Evolutionary conservation across 2,329 filamentous ascomycete species (phyloP).

Genomic region (Cercospora zeina): DNA sequence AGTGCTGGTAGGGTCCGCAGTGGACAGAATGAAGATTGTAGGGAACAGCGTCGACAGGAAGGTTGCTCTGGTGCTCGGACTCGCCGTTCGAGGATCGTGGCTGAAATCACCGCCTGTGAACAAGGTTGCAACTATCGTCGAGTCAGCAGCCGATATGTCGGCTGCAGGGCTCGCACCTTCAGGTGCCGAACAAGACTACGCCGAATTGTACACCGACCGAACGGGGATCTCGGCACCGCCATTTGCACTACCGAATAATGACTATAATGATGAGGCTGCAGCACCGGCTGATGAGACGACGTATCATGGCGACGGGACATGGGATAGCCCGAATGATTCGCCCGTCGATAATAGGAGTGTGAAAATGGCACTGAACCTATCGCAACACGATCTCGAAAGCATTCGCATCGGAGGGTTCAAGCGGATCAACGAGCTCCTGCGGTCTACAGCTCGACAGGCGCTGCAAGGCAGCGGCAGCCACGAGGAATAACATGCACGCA

Average conservation of each 20-base stretch:
- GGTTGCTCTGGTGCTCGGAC: conserved; percentile 65
- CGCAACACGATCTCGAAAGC: conserved; percentile 17
- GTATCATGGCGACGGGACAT: not conserved
- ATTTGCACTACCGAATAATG: not conserved
- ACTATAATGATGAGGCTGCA: not conserved
- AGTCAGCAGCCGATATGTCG: conserved; percentile 7
- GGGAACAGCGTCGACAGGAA: conserved; percentile 76
- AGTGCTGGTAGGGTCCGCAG: conserved; percentile 61
- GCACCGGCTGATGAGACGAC: conserved; percentile 1
- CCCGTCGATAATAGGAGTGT: conserved; percentile 26
- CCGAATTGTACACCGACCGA: conserved; percentile 1
- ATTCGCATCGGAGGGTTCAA: conserved; percentile 16
- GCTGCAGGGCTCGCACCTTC: conserved; percentile 15
- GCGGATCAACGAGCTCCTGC: conserved; percentile 7
- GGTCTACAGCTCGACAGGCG: conserved; percentile 5
- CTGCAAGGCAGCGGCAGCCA: conserved; percentile 8
- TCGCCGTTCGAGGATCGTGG: conserved; percentile 63
- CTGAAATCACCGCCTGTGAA: conserved; percentile 13
- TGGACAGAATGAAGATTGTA: conserved; percentile 64
- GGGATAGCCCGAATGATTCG: not conserved
- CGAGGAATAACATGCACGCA: not conserved
- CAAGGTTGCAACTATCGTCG: conserved; percentile 1
- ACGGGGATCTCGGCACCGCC: not conserved
- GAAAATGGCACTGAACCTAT: conserved; percentile 28
- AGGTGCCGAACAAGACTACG: not conserved